Percentiles rank a stretch among this genome's conserved stretches.
phyloP scores from a whole-genome alignment of 2,329 filamentous ascomycete species.

The Endothia cerciana region DNA sequence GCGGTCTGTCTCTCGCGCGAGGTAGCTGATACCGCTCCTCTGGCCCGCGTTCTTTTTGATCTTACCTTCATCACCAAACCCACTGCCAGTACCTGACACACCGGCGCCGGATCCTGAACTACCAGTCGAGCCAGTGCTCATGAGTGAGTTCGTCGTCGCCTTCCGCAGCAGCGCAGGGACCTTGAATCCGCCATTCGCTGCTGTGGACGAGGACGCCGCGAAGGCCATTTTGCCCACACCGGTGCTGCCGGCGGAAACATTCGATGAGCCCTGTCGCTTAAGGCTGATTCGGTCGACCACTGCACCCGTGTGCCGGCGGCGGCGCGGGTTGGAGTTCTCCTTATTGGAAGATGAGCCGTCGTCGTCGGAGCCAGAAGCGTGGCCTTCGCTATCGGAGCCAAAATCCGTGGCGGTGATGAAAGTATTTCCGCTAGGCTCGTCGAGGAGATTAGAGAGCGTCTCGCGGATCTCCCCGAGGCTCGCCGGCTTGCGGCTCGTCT shows the following conservation, averaged over 20 bases:
- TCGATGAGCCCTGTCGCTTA: constrained; percentile 56
- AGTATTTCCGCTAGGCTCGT: constrained; percentile 62
- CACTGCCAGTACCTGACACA: constrained; percentile 21
- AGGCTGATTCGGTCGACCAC: constrained; percentile 77
- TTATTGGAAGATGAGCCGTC: constrained; percentile 47
- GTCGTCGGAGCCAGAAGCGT: constrained; percentile 50
- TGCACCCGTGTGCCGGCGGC: constrained; percentile 39
- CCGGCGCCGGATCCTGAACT: constrained; percentile 14
- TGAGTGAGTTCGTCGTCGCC: constrained; percentile 69
- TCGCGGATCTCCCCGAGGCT: constrained; percentile 81
- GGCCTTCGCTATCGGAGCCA: constrained; percentile 57
- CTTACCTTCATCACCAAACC: constrained; percentile 49
- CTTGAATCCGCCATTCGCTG: constrained; percentile 57
- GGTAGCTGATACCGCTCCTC: constrained; percentile 63
- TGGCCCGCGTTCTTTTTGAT: constrained; percentile 65
- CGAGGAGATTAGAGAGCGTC: constrained; percentile 81
- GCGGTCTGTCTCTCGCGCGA: constrained; percentile 63
- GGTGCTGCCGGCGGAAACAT: constrained; percentile 35
- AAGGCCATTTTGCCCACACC: constrained; percentile 59
- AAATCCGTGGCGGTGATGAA: constrained; percentile 53
- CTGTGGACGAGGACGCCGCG: constrained; percentile 44
- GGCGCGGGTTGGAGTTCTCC: constrained; percentile 50
- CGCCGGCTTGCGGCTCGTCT: constrained; percentile 67
- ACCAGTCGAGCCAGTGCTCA: constrained; percentile 31
- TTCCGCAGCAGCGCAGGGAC: constrained; percentile 73